Percentiles rank a stretch among this genome's conserved stretches.
Evolutionary conservation across 768 basidiomycete genomes (phyloP).

Genomic region (Podaxis pistillaris): DNA sequence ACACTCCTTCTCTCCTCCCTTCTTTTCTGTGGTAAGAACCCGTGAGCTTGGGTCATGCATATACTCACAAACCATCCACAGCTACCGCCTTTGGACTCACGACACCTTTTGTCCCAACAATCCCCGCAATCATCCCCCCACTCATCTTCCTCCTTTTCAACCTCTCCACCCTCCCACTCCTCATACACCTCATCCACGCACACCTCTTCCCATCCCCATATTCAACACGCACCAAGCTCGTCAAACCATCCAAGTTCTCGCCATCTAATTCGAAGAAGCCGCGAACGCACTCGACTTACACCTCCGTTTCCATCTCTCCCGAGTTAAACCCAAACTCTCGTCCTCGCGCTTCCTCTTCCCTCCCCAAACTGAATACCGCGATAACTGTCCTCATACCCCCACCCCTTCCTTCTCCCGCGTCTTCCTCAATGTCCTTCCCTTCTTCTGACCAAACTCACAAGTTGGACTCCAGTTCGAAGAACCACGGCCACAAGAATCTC

Average conservation of each 20-base stretch:
- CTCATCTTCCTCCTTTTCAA: conserved; percentile 11
- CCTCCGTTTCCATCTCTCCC: not conserved
- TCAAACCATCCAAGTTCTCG: not conserved
- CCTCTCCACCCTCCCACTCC: conserved; percentile 8
- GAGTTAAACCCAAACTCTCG: not conserved
- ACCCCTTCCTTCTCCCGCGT: conserved; percentile 12
- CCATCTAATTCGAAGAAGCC: no score
- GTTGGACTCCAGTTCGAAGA: not conserved
- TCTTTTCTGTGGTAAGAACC: conserved; percentile 8
- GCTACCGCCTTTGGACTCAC: not conserved
- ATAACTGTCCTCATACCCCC: conserved; percentile 7
- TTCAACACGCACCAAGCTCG: not conserved
- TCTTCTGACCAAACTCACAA: conserved; percentile 9
- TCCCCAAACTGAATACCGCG: conserved; percentile 8
- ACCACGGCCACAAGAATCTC: not conserved
- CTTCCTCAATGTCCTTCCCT: conserved; percentile 8
- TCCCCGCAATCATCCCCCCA: conserved; percentile 3
- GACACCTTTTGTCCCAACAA: not conserved
- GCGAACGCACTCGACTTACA: not conserved
- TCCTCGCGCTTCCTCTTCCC: not conserved
- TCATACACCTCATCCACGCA: not conserved
- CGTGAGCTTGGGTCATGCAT: not conserved
- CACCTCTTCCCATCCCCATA: not conserved
- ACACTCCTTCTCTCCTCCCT: conserved; percentile 2
- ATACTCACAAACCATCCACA: not conserved